A percentile compares a stretch with the other conserved stretches of the same genome.
Evolutionary conservation across 805 yeast genomes (phyloP).

Genomic region (Candida incommunis): DNA sequence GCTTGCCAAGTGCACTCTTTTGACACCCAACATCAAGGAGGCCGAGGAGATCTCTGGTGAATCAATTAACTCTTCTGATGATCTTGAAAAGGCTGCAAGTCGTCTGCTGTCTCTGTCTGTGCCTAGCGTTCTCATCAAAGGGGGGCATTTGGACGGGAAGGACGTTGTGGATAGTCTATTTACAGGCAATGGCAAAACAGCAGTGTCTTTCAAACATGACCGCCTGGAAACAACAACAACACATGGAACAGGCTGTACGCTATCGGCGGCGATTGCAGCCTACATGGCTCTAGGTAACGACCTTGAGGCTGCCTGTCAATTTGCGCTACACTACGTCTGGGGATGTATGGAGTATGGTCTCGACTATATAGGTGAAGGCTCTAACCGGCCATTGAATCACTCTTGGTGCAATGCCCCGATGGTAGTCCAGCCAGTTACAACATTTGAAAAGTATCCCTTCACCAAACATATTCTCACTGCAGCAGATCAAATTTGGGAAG

Average conservation of each 20-base stretch:
- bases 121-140: slow-evolving; percentile 52
- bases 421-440: slow-evolving; percentile 42
- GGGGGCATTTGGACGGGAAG: slow-evolving; percentile 48
- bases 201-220: slow-evolving; percentile 40
- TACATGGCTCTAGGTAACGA: slow-evolving; percentile 44
- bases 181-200: slow-evolving; percentile 22
- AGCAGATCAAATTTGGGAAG: not conserved
- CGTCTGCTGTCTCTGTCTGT: slow-evolving; percentile 28
- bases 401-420: slow-evolving; percentile 21
- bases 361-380: slow-evolving; percentile 31
- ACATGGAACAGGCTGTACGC: slow-evolving; percentile 88
- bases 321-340: slow-evolving; percentile 53
- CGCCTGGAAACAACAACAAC: slow-evolving; percentile 37
- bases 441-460: slow-evolving; percentile 49
- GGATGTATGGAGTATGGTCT: slow-evolving; percentile 40
- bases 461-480: slow-evolving; percentile 20
- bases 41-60: slow-evolving; percentile 26
- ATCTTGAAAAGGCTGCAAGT: slow-evolving; percentile 12
- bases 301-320: slow-evolving; percentile 35
- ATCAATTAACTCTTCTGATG: slow-evolving; percentile 9
- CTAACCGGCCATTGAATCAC: slow-evolving; percentile 68
- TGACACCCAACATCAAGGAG: slow-evolving; percentile 69
- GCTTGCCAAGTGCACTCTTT: slow-evolving; percentile 38
- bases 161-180: slow-evolving; percentile 10
- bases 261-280: slow-evolving; percentile 69